These are phyloP conservation scores for Trichoderma breve DNA, from an alignment of 2,329 filamentous ascomycete genomes.

Conservation along the genomic window DNA sequence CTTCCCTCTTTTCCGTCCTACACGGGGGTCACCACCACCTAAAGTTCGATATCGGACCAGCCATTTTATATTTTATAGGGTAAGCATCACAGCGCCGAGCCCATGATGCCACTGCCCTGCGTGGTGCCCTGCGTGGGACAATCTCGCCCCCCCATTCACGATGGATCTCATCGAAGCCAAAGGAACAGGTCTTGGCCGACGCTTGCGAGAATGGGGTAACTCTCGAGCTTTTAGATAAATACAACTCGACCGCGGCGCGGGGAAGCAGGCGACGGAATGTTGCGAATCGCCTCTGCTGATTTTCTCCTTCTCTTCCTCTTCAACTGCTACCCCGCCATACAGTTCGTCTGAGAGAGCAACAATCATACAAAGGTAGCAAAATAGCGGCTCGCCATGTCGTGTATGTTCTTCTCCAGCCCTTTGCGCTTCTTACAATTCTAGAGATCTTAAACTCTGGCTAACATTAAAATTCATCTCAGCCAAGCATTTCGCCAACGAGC, in stretches of 20 bases:
- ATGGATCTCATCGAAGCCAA: background rate
- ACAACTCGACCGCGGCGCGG: background rate
- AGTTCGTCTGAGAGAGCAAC: background rate
- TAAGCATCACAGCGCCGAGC: background rate
- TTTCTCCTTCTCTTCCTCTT: background rate
- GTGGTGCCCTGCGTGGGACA: background rate
- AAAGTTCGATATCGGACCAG: background rate
- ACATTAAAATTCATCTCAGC: slow-evolving; percentile 17
- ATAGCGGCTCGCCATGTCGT: background rate
- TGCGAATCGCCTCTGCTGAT: background rate
- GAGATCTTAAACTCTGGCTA: background rate
- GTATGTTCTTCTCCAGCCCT: background rate
- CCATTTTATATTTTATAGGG: background rate
- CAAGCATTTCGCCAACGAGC: slow-evolving; percentile 28
- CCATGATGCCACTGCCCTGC: background rate
- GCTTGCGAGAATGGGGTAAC: slow-evolving; percentile 15
- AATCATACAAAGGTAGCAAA: background rate
- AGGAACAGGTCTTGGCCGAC: background rate
- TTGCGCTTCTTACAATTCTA: background rate
- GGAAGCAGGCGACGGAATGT: background rate
- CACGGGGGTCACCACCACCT: slow-evolving; percentile 10
- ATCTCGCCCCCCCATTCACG: slow-evolving; percentile 3
- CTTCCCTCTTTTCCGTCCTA: background rate
- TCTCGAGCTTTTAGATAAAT: background rate
- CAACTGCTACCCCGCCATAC: background rate